A percentile compares a stretch with the other conserved stretches of the same genome.
Conservation (phyloP, 495 filamentous ascomycete species). For the Polyplosphaeria fusca region DNA sequence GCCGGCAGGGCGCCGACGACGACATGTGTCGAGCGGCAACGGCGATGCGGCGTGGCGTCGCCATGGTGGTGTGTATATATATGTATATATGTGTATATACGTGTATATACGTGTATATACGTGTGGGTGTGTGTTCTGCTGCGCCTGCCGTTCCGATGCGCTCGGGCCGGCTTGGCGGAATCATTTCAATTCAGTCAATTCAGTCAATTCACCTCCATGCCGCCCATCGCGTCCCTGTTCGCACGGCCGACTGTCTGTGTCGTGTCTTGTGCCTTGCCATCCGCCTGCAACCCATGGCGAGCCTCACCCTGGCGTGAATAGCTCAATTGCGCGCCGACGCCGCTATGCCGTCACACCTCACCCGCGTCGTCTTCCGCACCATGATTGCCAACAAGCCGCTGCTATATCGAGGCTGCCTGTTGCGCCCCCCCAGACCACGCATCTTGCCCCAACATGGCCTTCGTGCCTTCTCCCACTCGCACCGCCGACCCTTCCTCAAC, state of each 20-base stretch:
- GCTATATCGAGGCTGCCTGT: constrained; percentile 42
- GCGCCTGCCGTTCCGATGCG: no score
- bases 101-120: no score
- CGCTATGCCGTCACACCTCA: constrained; percentile 77
- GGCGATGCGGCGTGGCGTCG: no score
- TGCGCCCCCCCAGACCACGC: constrained; percentile 23
- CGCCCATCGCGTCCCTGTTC: neutral
- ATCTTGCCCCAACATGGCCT: constrained; percentile 29
- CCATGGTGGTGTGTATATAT: no score
- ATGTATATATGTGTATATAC: no score
- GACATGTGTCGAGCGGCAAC: no score
- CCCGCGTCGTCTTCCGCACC: constrained; percentile 67
- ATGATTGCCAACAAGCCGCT: constrained; percentile 65
- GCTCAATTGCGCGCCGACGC: constrained; percentile 17
- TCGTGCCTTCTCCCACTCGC: constrained; percentile 12
- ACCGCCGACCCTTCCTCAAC: constrained; percentile 55
- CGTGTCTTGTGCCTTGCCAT: constrained; percentile 17
- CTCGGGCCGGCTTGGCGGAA: neutral
- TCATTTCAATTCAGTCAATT: neutral
- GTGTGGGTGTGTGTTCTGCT: no score
- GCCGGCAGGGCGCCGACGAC: no score
- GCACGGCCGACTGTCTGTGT: neutral
- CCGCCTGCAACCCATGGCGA: constrained; percentile 1
- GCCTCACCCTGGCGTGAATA: neutral
- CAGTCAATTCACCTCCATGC: neutral